Evolutionary conservation across 768 basidiomycete species (phyloP), one percentile per base, ranked within the genome.

Genomic region (Phaeolepiota aurea): DNA sequence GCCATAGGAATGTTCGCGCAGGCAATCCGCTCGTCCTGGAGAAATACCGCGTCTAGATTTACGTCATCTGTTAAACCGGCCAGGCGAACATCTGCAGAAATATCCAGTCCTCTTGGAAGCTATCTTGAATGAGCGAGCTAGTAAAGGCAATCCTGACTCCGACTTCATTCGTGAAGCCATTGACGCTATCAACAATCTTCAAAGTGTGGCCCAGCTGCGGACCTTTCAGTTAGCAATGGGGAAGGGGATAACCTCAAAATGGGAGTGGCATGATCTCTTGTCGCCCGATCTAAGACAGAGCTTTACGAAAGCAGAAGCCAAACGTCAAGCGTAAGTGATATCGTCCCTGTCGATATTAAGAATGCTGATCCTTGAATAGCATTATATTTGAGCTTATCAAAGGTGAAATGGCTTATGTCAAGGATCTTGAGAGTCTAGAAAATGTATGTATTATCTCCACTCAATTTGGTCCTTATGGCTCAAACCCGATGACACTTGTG

Each of bases 391-490:
- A 97, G 62, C 63, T 96, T 43, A 94, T 97, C 59, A 87, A 94
- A 56, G 86, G 86, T 44, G 92, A 97, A 62, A 97, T 97, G 91
- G 77, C 79, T 18, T 96, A 94, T 57, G 92, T 94, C n/a, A 86
- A 80, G 46, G 93, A 96, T 65, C 62, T 97, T 37, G 87, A 92
- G 58, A 88, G 82, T 40, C 84, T 96, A 38, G 84, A 88, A 43
- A 69, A 65, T 38, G 90, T 92, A 48, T 20, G 77, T 60, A n/a
- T n/a, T n/a, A n/a, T n/a, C n/a, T n/a, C n/a, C n/a, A n/a, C n/a
- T n/a, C n/a, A n/a, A n/a, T n/a, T n/a, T n/a, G n/a, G n/a, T n/a
- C n/a, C n/a, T n/a, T n/a, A n/a, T n/a, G n/a, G n/a, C n/a, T n/a
- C n/a, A n/a, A n/a, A n/a, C n/a, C n/a, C n/a, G n/a, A n/a, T n/a